A percentile compares a stretch with the other conserved stretches of the same genome.
Conservation (phyloP, 345 rosid species). For the Dipteronia sinensis region DNA sequence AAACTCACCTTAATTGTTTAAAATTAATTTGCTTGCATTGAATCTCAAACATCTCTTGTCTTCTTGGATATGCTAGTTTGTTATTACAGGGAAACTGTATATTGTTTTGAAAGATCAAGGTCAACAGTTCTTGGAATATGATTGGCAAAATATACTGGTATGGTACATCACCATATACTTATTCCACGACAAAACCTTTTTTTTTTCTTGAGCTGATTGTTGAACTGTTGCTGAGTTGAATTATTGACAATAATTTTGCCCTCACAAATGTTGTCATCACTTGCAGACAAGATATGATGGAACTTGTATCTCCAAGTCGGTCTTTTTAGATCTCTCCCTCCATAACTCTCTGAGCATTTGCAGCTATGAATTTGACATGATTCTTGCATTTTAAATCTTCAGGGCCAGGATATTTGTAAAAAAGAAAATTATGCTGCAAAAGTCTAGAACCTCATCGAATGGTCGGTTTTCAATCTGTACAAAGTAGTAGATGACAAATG, state of each 20-base stretch:
- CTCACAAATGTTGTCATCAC: constrained; percentile 14
- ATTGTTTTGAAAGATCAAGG: background rate
- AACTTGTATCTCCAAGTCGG: background rate
- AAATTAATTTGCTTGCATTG: too few species aligned
- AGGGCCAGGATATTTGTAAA: constrained; percentile 14
- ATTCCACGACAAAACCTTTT: background rate
- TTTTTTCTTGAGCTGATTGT: too few species aligned
- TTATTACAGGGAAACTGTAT: background rate
- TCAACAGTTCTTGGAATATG: background rate
- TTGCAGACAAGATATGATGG: constrained; percentile 24
- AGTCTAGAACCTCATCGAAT: constrained; percentile 8
- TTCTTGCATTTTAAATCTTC: constrained; percentile 20
- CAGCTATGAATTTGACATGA: constrained; percentile 20
- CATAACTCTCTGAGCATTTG: constrained; percentile 10
- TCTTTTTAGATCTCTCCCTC: constrained; percentile 18
- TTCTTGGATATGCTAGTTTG: too few species aligned
- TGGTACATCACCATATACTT: background rate
- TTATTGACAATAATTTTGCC: constrained; percentile 26
- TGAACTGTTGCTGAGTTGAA: constrained; percentile 15
- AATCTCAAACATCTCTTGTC: too few species aligned
- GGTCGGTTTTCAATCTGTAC: constrained; percentile 24
- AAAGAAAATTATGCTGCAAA: constrained; percentile 5
- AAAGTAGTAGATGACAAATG: constrained; percentile 23
- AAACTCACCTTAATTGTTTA: too few species aligned
- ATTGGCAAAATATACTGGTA: constrained; percentile 16